Evolutionary conservation across 2,329 filamentous ascomycete genomes (phyloP).

Genomic region (Arthrobotrys megalospora): DNA sequence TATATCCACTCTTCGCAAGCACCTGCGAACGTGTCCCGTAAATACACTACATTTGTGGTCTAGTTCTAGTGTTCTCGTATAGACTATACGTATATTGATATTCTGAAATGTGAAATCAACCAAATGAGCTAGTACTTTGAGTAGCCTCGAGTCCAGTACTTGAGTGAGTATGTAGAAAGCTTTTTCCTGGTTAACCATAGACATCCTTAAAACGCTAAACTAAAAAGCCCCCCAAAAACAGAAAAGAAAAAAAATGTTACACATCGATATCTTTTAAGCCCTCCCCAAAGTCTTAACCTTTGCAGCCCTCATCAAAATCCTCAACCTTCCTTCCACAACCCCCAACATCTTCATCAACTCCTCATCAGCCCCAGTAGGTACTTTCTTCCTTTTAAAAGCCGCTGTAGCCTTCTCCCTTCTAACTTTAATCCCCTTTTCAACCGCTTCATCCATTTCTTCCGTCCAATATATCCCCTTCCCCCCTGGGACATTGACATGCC

Average conservation of each 20-base stretch:
- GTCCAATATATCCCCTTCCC: slow-evolving; percentile 20
- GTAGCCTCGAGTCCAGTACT: too few species aligned
- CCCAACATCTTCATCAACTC: slow-evolving; percentile 45
- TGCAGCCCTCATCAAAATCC: slow-evolving; percentile 31
- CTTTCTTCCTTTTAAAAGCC: slow-evolving; percentile 40
- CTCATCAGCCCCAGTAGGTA: slow-evolving; percentile 28
- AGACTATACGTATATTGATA: too few species aligned
- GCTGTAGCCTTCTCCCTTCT: slow-evolving; percentile 39
- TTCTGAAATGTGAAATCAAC: too few species aligned
- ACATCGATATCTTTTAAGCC: neutral
- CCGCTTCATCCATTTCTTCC: slow-evolving; percentile 38
- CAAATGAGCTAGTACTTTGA: too few species aligned
- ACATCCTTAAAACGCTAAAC: too few species aligned
- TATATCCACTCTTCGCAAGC: too few species aligned
- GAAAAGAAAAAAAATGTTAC: neutral
- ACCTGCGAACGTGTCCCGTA: too few species aligned
- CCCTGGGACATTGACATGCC: neutral
- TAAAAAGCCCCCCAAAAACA: neutral
- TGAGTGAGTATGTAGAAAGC: too few species aligned
- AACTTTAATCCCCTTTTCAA: slow-evolving; percentile 39
- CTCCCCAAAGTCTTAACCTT: slow-evolving; percentile 11
- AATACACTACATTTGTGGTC: too few species aligned
- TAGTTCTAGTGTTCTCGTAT: too few species aligned
- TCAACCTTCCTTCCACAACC: slow-evolving; percentile 21
- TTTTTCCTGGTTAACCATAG: too few species aligned